Base-by-base conservation (phyloP, 2,329 filamentous ascomycete genomes). In the Pseudopithomyces chartarum region DNA sequence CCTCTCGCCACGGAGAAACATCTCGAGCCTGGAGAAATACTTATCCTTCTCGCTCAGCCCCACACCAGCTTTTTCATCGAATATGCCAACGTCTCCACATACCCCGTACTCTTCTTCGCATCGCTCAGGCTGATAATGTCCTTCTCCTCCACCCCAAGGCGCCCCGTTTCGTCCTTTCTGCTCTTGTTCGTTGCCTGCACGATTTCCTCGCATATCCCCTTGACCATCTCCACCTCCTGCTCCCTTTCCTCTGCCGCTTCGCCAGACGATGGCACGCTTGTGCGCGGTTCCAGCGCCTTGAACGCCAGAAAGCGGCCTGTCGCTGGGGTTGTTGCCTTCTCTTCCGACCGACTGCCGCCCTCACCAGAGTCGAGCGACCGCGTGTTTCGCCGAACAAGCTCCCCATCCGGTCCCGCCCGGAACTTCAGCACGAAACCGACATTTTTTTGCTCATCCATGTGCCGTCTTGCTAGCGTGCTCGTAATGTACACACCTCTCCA, bases 1-100 rank as follows among this genome's bases (percentile, higher is more conserved):
- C 43, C 15, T 13, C 23, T 29, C 26, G 26, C 26, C 26, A 29
- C 26, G 26, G 26, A 29, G 4, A 29, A 29, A 29, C 26, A 29
- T 29, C 8, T 29, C 26, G 26, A 29, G 5, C 4, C 26, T 29
- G 26, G 26, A 29, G 26, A 29, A 29, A 29, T 29, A n/a, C n/a
- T n/a, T n/a, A n/a, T n/a, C n/a, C 32, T 13, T 36, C 34, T 13
- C 5, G 3, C 42, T 60, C 48, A 86, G 2, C 83, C 82, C 95
- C 95, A 98, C 12, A 99, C 92, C 73, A 98, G 78, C 81, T 91
- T 96, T 85, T 97, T 97, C 67, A 98, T 83, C 57, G 89, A 90
- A 80, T 98, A 92, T 1, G 92, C 91, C 69, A 96, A 78, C 73
- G 94, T 89, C 76, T 97, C 94, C 51, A 98, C 75, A 66, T 96